Conservation (phyloP, 345 rosid species). For the Salix arbutifolia region DNA sequence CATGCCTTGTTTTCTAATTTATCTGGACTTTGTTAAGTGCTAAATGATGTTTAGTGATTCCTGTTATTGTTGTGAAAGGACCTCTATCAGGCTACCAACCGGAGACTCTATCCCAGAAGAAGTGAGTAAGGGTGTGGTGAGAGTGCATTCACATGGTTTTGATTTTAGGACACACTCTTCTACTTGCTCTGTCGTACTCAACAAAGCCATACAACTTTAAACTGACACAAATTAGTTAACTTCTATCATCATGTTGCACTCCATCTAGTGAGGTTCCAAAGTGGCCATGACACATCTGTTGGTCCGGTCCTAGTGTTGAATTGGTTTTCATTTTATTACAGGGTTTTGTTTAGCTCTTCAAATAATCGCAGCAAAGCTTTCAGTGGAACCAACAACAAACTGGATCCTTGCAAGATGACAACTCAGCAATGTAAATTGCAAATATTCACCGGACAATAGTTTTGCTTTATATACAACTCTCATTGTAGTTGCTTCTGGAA, state of each 20-base stretch:
- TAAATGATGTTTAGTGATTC: background rate
- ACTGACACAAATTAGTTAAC: background rate
- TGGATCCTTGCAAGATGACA: conserved; percentile 28
- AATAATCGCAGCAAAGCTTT: conserved; percentile 19
- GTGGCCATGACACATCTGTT: background rate
- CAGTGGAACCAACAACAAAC: conserved; percentile 22
- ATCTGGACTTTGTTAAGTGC: background rate
- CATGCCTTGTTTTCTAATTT: conserved; percentile 13
- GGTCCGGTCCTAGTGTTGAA: conserved; percentile 3
- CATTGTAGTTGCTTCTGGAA: conserved; percentile 9
- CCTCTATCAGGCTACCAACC: conserved; percentile 27
- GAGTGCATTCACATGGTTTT: conserved; percentile 5
- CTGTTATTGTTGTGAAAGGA: conserved; percentile 38
- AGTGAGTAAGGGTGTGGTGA: conserved; percentile 24
- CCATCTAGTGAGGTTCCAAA: background rate
- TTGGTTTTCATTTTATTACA: conserved; percentile 20
- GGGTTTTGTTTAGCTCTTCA: conserved; percentile 23
- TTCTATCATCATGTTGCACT: background rate
- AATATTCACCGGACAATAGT: conserved; percentile 7
- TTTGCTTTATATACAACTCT: conserved; percentile 16
- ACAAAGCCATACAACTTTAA: background rate
- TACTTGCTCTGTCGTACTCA: background rate
- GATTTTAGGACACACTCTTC: background rate
- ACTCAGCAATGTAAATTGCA: conserved; percentile 40
- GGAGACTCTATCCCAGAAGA: conserved; percentile 37